Conservation (phyloP, 2,329 filamentous ascomycete species). For the Colletotrichum tofieldiae region DNA sequence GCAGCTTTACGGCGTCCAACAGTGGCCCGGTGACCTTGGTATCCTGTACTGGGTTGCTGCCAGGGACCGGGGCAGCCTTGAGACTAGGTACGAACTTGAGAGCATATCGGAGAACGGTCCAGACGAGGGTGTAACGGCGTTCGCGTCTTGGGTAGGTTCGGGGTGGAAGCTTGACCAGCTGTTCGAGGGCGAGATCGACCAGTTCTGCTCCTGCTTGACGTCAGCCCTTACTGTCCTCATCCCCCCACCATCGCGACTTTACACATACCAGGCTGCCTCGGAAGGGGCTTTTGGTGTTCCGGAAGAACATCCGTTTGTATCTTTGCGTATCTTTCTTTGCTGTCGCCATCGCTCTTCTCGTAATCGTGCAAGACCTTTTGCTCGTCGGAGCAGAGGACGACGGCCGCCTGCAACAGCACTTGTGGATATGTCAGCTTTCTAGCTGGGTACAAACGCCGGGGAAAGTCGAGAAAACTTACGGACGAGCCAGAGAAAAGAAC, state of each 20-base stretch:
- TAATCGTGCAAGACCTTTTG: slow-evolving; percentile 55
- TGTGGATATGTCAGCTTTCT: slow-evolving; percentile 39
- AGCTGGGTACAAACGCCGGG: slow-evolving; percentile 19
- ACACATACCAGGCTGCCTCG: slow-evolving; percentile 56
- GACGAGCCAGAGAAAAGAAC: slow-evolving; percentile 58
- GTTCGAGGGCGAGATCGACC: slow-evolving; percentile 66
- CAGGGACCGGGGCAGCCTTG: slow-evolving; percentile 63
- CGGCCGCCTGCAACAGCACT: slow-evolving; percentile 65
- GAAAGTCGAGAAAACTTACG: slow-evolving; percentile 53
- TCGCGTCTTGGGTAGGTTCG: slow-evolving; percentile 60
- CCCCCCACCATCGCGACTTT: slow-evolving; percentile 25
- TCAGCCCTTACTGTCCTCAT: slow-evolving; percentile 16
- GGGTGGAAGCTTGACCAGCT: slow-evolving; percentile 66
- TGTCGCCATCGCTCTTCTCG: slow-evolving; percentile 49
- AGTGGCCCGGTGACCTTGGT: slow-evolving; percentile 60
- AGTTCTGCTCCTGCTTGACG: slow-evolving; percentile 64
- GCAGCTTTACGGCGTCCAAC: slow-evolving; percentile 65
- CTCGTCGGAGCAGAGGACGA: slow-evolving; percentile 56
- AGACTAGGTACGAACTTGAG: slow-evolving; percentile 66
- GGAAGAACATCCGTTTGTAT: slow-evolving; percentile 51
- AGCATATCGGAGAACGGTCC: slow-evolving; percentile 60
- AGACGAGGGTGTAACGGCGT: slow-evolving; percentile 62
- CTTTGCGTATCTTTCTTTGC: slow-evolving; percentile 52
- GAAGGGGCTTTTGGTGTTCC: slow-evolving; percentile 48
- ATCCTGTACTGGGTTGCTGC: slow-evolving; percentile 51